phyloP scores from a whole-genome alignment of 2,329 filamentous ascomycete species.

The Karstenula rhodostoma region DNA sequence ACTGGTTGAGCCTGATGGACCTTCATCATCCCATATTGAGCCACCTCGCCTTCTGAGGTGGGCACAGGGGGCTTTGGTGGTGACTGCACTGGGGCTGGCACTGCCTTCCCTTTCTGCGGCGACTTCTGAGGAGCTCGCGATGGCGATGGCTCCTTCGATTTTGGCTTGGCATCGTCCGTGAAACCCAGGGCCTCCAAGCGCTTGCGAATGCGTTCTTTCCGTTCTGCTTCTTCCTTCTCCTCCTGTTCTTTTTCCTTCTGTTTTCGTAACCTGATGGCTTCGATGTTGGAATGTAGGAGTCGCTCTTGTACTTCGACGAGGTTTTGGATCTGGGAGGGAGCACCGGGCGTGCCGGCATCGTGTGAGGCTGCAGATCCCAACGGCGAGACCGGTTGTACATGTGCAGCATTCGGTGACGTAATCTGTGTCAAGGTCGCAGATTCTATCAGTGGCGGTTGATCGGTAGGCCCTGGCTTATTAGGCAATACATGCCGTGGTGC shows the following conservation, averaged over 20 bases:
- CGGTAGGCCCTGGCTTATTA: conserved; percentile 82
- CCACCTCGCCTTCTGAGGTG: conserved; percentile 64
- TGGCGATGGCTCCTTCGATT: conserved; percentile 49
- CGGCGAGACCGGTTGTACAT: conserved; percentile 47
- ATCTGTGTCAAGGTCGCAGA: conserved; percentile 31
- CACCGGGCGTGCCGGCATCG: conserved; percentile 38
- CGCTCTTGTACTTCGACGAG: conserved; percentile 70
- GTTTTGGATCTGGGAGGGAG: conserved; percentile 63
- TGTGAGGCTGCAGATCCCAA: conserved; percentile 44
- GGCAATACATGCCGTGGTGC: conserved; percentile 31
- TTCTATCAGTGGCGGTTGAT: conserved; percentile 70
- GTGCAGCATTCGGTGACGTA: conserved; percentile 39
- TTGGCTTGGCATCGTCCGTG: conserved; percentile 47
- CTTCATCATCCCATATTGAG: conserved; percentile 70
- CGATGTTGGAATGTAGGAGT: conserved; percentile 75
- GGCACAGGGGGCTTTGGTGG: conserved; percentile 67
- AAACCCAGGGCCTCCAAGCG: conserved; percentile 76
- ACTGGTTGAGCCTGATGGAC: conserved; percentile 65
- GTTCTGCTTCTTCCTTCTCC: conserved; percentile 75
- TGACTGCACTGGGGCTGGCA: conserved; percentile 46
- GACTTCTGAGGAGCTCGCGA: conserved; percentile 43
- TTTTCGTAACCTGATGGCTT: conserved; percentile 73
- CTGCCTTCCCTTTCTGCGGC: conserved; percentile 56
- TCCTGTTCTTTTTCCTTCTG: conserved; percentile 65
- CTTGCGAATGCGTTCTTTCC: conserved; percentile 73